Evolutionary conservation across 208 protist genomes (phyloP).

Genomic region (Spongospora subterranea): DNA sequence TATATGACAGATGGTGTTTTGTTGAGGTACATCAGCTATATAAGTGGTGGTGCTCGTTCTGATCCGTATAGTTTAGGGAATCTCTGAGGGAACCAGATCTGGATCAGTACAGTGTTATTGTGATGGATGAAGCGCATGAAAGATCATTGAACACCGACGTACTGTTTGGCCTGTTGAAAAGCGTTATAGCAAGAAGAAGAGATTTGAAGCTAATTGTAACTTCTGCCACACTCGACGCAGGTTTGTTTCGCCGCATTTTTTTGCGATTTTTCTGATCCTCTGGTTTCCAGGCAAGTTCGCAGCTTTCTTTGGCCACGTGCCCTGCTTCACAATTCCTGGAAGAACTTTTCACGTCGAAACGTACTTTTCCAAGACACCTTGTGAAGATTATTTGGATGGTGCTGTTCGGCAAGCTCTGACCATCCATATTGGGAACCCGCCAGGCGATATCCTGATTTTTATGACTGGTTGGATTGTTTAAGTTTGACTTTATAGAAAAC

Average conservation of each 20-base stretch:
- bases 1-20: conserved; percentile 93
- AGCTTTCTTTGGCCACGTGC: conserved; percentile 90
- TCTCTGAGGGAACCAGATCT: conserved; percentile 72
- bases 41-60: neutral
- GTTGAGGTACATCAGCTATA: conserved; percentile 68
- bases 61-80: conserved; percentile 64
- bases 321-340: conserved; percentile 90
- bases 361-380: conserved; percentile 31
- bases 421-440: conserved; percentile 75
- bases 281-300: conserved; percentile 67
- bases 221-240: conserved; percentile 97
- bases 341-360: conserved; percentile 88
- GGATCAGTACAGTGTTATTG: conserved; percentile 77
- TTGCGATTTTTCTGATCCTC: conserved; percentile 5
- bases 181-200: conserved; percentile 71
- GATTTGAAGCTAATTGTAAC: conserved; percentile 99
- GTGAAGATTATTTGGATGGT: conserved; percentile 67
- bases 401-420: conserved; percentile 65
- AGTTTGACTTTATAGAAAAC: conserved; percentile 79
- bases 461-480: conserved; percentile 88
- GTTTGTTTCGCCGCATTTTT: conserved; percentile 78
- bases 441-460: conserved; percentile 99
- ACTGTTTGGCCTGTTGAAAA: conserved; percentile 76
- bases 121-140: conserved; percentile 93
- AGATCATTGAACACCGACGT: conserved; percentile 88